Percentiles rank a stretch among this genome's conserved stretches.
Conservation (phyloP, 768 basidiomycete genomes). For the Infundibulicybe gibba region DNA sequence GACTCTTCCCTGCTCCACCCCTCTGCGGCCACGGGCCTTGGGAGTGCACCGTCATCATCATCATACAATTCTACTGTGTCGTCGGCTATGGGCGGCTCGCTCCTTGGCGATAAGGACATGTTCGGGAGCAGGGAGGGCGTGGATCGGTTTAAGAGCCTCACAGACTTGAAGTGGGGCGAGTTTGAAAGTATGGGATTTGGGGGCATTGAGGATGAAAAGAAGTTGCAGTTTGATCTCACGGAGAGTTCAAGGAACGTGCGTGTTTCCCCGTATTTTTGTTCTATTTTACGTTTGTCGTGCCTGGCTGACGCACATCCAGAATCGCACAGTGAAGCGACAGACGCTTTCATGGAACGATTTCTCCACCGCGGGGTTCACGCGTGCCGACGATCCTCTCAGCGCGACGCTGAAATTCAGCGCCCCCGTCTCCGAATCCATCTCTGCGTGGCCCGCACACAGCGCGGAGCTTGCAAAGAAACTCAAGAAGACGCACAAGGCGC, state of each 20-base stretch:
- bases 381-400: slow-evolving; percentile 70
- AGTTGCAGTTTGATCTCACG: slow-evolving; percentile 89
- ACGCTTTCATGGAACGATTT: slow-evolving; percentile 94
- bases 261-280: background rate
- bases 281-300: no score
- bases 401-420: slow-evolving; percentile 80
- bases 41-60: slow-evolving; percentile 32
- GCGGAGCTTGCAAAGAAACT: slow-evolving; percentile 75
- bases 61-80: slow-evolving; percentile 36
- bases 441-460: slow-evolving; percentile 70
- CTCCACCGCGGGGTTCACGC: slow-evolving; percentile 76
- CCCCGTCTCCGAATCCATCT: slow-evolving; percentile 44
- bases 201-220: slow-evolving; percentile 53
- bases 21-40: slow-evolving; percentile 46
- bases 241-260: slow-evolving; percentile 74
- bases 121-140: slow-evolving; percentile 46
- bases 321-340: slow-evolving; percentile 67
- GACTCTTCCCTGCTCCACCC: slow-evolving; percentile 6
- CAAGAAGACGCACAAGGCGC: slow-evolving; percentile 76
- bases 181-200: slow-evolving; percentile 86
- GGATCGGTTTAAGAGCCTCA: slow-evolving; percentile 74
- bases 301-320: slow-evolving; percentile 28
- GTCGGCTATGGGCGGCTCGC: slow-evolving; percentile 17
- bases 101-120: slow-evolving; percentile 29
- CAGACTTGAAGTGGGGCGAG: slow-evolving; percentile 89